Percentiles rank a stretch among this genome's conserved stretches.
Evolutionary conservation across 306 rosid species (phyloP).

Genomic region (Medicago truncatula): DNA sequence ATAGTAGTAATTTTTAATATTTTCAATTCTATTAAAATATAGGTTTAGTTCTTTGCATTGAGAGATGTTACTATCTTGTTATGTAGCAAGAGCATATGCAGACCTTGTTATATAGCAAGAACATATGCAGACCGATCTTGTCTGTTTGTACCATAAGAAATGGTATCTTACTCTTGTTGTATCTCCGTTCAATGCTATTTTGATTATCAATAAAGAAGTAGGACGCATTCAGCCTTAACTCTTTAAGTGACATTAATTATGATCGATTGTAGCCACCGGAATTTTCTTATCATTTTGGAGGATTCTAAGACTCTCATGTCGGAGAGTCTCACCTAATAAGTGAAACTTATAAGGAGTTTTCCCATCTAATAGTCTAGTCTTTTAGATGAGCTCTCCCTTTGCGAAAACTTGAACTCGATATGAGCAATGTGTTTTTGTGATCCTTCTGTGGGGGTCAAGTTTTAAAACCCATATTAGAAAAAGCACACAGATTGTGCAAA

Average conservation of each 20-base stretch:
- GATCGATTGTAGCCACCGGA: slow-evolving; percentile 16
- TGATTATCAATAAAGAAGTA: slow-evolving; percentile 5
- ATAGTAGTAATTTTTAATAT: not conserved
- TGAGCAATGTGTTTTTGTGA: not conserved
- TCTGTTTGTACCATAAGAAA: not conserved
- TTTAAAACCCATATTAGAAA: not conserved
- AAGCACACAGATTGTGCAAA: not conserved
- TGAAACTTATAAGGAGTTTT: not conserved
- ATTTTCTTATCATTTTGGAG: slow-evolving; percentile 10
- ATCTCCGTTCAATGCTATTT: not conserved
- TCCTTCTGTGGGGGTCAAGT: not conserved
- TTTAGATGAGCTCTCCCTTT: not conserved
- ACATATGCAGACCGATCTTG: not conserved
- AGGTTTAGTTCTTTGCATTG: not conserved
- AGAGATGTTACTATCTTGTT: not conserved
- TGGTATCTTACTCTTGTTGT: not conserved
- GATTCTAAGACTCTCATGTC: not conserved
- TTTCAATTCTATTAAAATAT: not conserved
- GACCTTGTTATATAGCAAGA: too few species aligned
- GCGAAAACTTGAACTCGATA: not conserved
- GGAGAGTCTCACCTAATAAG: not conserved
- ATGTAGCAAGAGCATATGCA: too few species aligned
- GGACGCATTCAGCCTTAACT: not conserved
- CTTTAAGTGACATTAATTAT: not conserved
- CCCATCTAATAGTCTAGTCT: not conserved